These are phyloP conservation scores for Aspergillus carlsbadensis DNA, from an alignment of 495 filamentous ascomycete genomes.

Conservation along the genomic window DNA sequence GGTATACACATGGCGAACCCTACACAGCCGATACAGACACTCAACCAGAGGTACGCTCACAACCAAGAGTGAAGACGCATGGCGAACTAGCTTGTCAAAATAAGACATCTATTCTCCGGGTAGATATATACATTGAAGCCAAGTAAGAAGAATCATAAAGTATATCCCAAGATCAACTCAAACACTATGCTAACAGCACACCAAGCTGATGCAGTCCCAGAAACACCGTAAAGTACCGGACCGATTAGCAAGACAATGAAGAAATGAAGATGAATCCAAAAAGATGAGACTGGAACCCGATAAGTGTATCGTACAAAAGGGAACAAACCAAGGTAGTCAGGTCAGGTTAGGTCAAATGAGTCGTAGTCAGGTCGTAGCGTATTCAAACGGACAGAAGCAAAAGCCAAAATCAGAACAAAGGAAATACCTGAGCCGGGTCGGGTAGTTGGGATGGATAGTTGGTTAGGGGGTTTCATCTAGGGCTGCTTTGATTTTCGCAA, in stretches of 20 bases:
- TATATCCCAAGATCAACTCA: conserved; percentile 19
- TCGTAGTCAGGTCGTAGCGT: conserved; percentile 14
- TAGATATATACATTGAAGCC: not conserved
- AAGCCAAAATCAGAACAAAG: conserved; percentile 15
- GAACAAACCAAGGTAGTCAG: conserved; percentile 14
- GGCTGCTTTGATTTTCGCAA: conserved; percentile 61
- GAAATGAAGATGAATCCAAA: conserved; percentile 10
- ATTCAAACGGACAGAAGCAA: conserved; percentile 16
- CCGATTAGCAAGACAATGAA: conserved; percentile 11
- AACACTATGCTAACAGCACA: conserved; percentile 17
- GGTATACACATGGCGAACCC: no score
- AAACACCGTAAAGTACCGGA: conserved; percentile 16
- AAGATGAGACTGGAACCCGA: conserved; percentile 6
- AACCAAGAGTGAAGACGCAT: no score
- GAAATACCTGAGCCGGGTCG: conserved; percentile 18
- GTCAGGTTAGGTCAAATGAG: conserved; percentile 19
- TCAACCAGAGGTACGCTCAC: no score
- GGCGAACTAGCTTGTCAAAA: no score
- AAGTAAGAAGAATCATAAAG: conserved; percentile 2
- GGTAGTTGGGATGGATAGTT: no score
- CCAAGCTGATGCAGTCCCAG: conserved; percentile 17
- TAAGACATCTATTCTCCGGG: not conserved
- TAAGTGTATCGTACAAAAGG: conserved; percentile 13
- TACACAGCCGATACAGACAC: no score
- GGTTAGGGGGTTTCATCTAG: conserved; percentile 51